A percentile compares a stretch with the other conserved stretches of the same genome.
Conservation (phyloP, 768 basidiomycete genomes). For the Agrocybe pediades region DNA sequence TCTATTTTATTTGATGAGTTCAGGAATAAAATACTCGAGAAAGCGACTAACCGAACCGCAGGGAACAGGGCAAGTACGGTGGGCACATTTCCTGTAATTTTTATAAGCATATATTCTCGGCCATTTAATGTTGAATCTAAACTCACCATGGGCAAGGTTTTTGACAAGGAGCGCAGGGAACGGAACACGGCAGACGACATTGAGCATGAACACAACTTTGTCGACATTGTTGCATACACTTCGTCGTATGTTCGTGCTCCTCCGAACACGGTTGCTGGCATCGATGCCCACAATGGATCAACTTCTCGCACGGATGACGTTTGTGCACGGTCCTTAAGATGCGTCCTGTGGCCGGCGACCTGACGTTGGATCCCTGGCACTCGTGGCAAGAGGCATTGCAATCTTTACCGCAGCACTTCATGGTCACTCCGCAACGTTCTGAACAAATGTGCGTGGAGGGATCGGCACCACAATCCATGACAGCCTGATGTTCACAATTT, state of each 20-base stretch:
- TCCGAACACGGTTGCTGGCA: slow-evolving; percentile 52
- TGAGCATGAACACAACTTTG: slow-evolving; percentile 56
- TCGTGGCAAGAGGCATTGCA: slow-evolving; percentile 51
- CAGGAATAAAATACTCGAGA: neutral
- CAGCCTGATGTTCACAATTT: slow-evolving; percentile 53
- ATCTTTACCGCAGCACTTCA: slow-evolving; percentile 53
- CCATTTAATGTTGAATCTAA: neutral
- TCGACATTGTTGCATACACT: slow-evolving; percentile 49
- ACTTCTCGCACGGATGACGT: slow-evolving; percentile 51
- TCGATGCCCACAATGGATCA: slow-evolving; percentile 55
- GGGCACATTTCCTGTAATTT: slow-evolving; percentile 49
- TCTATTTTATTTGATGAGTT: slow-evolving; percentile 32
- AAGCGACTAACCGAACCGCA: slow-evolving; percentile 63
- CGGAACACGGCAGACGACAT: slow-evolving; percentile 50
- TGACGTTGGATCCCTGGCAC: slow-evolving; percentile 41
- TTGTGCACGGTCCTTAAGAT: slow-evolving; percentile 24
- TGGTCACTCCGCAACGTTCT: slow-evolving; percentile 39
- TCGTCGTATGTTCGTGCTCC: slow-evolving; percentile 47
- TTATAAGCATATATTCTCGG: neutral
- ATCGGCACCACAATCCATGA: slow-evolving; percentile 49
- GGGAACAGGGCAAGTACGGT: slow-evolving; percentile 57
- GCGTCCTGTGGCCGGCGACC: neutral
- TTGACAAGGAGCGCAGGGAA: slow-evolving; percentile 62
- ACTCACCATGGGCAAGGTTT: slow-evolving; percentile 58
- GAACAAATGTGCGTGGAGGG: slow-evolving; percentile 39